These are phyloP conservation scores for Paramecium caudatum DNA, from an alignment of 73 alveolate genomes.

Conservation along the genomic window DNA sequence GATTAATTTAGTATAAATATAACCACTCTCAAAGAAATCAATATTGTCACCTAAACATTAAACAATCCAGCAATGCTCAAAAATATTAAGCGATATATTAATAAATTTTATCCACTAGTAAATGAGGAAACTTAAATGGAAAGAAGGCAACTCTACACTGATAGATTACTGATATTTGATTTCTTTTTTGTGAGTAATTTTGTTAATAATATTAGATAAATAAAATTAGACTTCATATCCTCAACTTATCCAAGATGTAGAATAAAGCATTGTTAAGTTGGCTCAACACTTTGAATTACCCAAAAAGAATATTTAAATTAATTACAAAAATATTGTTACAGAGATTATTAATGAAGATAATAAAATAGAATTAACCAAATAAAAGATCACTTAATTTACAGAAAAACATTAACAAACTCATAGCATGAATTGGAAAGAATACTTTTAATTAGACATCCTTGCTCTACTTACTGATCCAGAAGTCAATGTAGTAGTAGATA, in stretches of 20 bases:
- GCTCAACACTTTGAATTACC: neutral
- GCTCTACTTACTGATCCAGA: neutral
- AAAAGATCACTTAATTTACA: neutral
- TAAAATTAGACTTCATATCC: neutral
- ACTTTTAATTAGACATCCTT: neutral
- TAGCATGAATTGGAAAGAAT: conserved; percentile 48
- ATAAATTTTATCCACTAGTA: conserved; percentile 26
- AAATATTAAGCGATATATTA: conserved; percentile 48
- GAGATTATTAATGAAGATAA: neutral
- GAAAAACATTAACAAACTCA: neutral
- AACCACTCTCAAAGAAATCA: no score
- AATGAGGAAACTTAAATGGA: neutral
- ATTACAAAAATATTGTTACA: neutral
- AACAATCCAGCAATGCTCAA: neutral
- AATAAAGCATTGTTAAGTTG: neutral
- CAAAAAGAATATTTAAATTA: neutral
- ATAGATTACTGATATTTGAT: conserved; percentile 45
- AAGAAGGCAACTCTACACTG: neutral
- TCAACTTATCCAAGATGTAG: neutral
- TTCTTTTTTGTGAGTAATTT: neutral
- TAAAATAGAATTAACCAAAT: neutral
- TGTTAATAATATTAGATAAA: neutral
- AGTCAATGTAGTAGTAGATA: neutral
- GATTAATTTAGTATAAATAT: no score
- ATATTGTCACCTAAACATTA: neutral